A percentile compares a stretch with the other conserved stretches of the same genome.
These are phyloP conservation scores for Beauveria sp. DNA, from an alignment of 2,329 filamentous ascomycete genomes.

Conservation along the genomic window DNA sequence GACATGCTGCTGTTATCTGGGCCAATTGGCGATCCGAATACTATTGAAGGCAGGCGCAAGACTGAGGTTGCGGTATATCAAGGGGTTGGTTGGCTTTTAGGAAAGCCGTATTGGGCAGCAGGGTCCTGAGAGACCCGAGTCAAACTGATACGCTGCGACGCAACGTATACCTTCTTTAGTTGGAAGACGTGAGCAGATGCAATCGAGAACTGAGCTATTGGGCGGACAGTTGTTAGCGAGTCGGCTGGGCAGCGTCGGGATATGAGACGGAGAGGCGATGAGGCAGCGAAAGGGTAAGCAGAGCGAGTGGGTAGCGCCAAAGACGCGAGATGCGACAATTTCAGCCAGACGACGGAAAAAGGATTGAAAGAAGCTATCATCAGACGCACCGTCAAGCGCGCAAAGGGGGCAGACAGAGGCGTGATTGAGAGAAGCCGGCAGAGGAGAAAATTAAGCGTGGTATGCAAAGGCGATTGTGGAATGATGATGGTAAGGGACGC, in stretches of 20 bases:
- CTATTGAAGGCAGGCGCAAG: background rate
- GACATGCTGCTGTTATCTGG: slow-evolving; percentile 52
- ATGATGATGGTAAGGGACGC: slow-evolving; percentile 8
- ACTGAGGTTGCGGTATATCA: slow-evolving; percentile 17
- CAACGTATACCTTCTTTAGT: slow-evolving; percentile 1
- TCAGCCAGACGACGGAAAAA: background rate
- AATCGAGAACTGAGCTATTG: background rate
- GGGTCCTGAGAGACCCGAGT: slow-evolving; percentile 9
- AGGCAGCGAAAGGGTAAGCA: background rate
- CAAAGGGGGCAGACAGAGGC: background rate
- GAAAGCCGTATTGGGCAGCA: slow-evolving; percentile 31
- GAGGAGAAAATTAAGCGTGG: background rate
- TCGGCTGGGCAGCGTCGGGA: background rate
- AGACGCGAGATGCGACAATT: background rate
- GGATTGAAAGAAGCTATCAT: background rate
- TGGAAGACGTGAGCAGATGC: background rate
- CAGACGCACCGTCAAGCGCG: background rate
- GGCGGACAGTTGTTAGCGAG: background rate
- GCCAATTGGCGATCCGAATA: slow-evolving; percentile 8
- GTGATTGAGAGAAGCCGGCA: background rate
- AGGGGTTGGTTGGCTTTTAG: slow-evolving; percentile 21
- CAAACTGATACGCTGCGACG: slow-evolving; percentile 1
- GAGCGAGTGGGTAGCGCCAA: background rate
- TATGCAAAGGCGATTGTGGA: slow-evolving; percentile 7
- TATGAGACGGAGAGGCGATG: background rate